phyloP scores from a whole-genome alignment of 345 rosid species.

The Kernera saxatilis region DNA sequence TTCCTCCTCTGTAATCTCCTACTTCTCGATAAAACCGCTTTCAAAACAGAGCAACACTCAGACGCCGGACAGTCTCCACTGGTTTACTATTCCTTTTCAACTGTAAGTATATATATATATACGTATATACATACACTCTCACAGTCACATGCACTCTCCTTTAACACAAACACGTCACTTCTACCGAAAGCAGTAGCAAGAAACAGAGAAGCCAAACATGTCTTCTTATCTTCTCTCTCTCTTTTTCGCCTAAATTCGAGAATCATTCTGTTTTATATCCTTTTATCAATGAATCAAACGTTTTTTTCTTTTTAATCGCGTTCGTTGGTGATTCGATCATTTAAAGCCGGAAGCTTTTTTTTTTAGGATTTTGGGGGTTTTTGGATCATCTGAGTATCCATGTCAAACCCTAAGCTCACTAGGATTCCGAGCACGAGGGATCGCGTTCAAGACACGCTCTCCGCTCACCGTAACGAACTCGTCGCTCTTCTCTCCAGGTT shows the following conservation, averaged over 20 bases:
- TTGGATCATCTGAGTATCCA: slow-evolving; percentile 25
- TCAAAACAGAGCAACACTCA: slow-evolving; percentile 6
- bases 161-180: slow-evolving; percentile 24
- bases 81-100: neutral
- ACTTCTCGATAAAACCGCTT: slow-evolving; percentile 16
- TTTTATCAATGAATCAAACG: neutral
- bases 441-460: slow-evolving; percentile 84
- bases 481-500: slow-evolving; percentile 94
- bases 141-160: slow-evolving; percentile 18
- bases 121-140: neutral
- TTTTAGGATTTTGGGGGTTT: neutral
- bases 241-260: neutral
- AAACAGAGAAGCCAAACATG: slow-evolving; percentile 26
- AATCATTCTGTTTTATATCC: neutral
- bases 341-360: neutral
- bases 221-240: neutral
- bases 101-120: neutral
- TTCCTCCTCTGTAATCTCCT: slow-evolving; percentile 6
- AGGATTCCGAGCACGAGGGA: slow-evolving; percentile 76
- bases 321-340: neutral
- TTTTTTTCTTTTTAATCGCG: neutral
- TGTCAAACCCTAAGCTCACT: slow-evolving; percentile 49
- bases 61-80: neutral
- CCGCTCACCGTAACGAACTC: slow-evolving; percentile 85
- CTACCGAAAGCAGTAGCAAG: neutral